Base-by-base conservation (phyloP, 139 green algal genomes). In the Desmodesmus armatus region DNA sequence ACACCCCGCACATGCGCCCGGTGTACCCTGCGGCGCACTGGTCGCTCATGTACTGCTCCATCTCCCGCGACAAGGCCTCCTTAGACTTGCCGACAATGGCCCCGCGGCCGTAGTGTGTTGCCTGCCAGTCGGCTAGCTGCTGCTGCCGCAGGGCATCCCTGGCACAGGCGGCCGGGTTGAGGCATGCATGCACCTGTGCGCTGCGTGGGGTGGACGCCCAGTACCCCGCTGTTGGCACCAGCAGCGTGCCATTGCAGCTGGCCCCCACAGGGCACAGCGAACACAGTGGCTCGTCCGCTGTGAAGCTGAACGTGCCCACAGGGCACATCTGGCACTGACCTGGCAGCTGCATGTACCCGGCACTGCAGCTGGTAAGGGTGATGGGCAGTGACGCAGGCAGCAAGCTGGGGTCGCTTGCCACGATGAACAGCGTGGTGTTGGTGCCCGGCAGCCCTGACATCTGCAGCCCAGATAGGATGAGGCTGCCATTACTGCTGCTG, bases 141-240 rank as follows among this genome's bases (percentile, higher is more conserved):
- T 75, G 55, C 72, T 60, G 63, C 17, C 23, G 31, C 27, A 33
- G 27, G 17, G 29, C 40, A 31, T 69, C 41, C 6, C 82, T 77
- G 33, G 72, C 53, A 51, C 82, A 87, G 25, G 82, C 82, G 39
- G 51, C 33, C 35, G 71, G 71, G 82, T 87, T 82, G 29, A 60
- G 41, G 82, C 82, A 87, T 15, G 55, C 53, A 70, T 87, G 82
- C 4, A 82, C 37, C 60, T 87, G 82, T 25, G 82, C 31, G 43
- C 71, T 82, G 39, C 82, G 41, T 13, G 82, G 82, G 39, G 35
- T 60, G 13, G 51, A 76, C 5, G 76, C 55, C 82, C 82, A 87
- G 31, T 47, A 60, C 25, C 82, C 82, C 21, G 39, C 51, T 11
- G 67, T 7, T 27, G 82, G 82, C 33, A 81, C 82, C 3, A 82